Base-by-base conservation (phyloP, 352 stramenopile species). In the Phytopythium oedochilum region DNA sequence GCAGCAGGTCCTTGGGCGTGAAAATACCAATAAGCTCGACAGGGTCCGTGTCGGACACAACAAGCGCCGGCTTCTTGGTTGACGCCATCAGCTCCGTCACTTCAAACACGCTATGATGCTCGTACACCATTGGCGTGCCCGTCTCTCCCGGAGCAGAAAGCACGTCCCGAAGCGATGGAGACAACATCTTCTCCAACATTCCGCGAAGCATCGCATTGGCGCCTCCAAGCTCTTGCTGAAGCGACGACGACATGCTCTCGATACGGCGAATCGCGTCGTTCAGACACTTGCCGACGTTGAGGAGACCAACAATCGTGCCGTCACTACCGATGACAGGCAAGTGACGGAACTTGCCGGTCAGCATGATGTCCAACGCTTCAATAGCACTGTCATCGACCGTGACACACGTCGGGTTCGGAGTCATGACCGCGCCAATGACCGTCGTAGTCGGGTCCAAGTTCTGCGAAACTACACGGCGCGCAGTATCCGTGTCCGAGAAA, bases 281-380 rank as follows among this genome's bases (percentile, higher is more conserved):
- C 49, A 99, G 66, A 57, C 97, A 99, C 74, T 99, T 99, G 1
- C 94, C 94, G 49, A 99, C 98, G 59, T 99, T 98, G 12, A 99
- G 75, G 12, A 99, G 59, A 12, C 97, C 97, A 15, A 97, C 89
- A 36, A 99, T 94, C 22, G 78, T 83, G 9, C 84, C 87, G 10
- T 73, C 70, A 50, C 84, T 92, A 4, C 49, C 49, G 6, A 98
- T 79, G 0, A 99, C 97, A 22, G 97, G 97, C 39, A 99, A 75
- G 60, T 99, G 96, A 25, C 94, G 92, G 74, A 99, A 99, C n/a
- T 81, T 83, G 8, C 86, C 86, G 9, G 67, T 88, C 20, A 96
- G 68, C 86, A 96, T 96, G 46, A 75, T 93, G 48, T 94, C 78
- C 44, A 96, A 67, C 0, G 86, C 86, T 36, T 88, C 85, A 8